Percentiles rank a stretch among this genome's conserved stretches.
Conservation (phyloP, 331 rosid species). For the Spiraea crenata region DNA sequence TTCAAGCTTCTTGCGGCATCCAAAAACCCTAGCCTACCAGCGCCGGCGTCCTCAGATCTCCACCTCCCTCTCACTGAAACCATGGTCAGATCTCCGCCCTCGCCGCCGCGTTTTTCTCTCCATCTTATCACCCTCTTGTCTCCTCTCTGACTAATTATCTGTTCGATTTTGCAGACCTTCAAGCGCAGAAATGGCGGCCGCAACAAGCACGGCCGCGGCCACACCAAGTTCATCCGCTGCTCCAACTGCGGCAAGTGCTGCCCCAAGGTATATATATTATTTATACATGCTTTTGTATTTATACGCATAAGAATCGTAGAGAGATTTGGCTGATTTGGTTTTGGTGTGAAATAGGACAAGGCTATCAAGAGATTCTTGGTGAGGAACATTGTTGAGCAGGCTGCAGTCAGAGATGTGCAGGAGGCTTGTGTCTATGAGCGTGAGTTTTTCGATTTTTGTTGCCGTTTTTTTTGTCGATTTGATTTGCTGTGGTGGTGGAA, state of each 20-base stretch:
- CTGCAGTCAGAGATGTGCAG: slow-evolving; percentile 94
- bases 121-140: background rate
- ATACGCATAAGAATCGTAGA: background rate
- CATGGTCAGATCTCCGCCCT: slow-evolving; percentile 38
- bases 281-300: background rate
- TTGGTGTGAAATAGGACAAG: slow-evolving; percentile 55
- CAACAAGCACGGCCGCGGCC: slow-evolving; percentile 92
- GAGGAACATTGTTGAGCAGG: slow-evolving; percentile 98
- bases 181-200: slow-evolving; percentile 90
- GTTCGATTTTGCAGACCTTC: slow-evolving; percentile 50
- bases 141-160: background rate
- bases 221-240: slow-evolving; percentile 85
- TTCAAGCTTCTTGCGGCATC: background rate
- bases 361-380: slow-evolving; percentile 83
- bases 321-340: background rate
- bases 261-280: slow-evolving; percentile 51
- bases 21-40: slow-evolving; percentile 18
- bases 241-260: slow-evolving; percentile 98
- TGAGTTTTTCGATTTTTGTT: slow-evolving; percentile 16
- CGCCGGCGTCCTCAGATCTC: slow-evolving; percentile 22
- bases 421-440: slow-evolving; percentile 95
- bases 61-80: background rate
- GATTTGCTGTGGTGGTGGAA: background rate
- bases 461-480: background rate
- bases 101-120: too few species aligned